Evolutionary conservation across 1,139 yeast genomes (phyloP), one percentile per base, ranked within the genome.

Genomic region (Kluyveromyces marxianus): DNA sequence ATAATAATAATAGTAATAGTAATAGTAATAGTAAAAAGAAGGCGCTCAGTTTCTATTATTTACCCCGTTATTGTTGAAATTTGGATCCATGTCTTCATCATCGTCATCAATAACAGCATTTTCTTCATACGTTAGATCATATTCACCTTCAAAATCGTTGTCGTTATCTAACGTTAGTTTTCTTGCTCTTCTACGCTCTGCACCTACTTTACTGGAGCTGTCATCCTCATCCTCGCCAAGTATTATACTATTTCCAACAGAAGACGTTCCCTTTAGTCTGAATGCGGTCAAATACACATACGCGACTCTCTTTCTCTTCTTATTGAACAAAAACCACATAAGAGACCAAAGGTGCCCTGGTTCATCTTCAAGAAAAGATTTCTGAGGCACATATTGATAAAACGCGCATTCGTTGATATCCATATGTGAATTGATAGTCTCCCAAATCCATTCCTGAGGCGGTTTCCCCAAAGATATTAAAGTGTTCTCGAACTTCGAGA

Each of bases 261-360:
- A 60, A 8, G 53, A 43, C 2, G 54, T 55, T 39, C 44, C 39
- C 37, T 57, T 60, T 44, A 61, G 48, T 49, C 67, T 56, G 39
- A 63, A 62, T 2, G 77, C 76, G 33, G 69, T 68, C 41, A 83
- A 62, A 58, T 88, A 86, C 30, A 92, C 65, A 61, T 85, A 92
- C 1, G 95, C 88, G 3, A 92, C 97, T 52, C 97, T 76, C 68
- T 90, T 92, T 66, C 85, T 79, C 59, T 87, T 85, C 66, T 87
- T 89, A 68, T 88, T 92, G 67, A 86, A 89, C 44, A 92, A 81
- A 64, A 92, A 92, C 84, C 95, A 92, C 74, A 87, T 87, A 61
- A 83, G 74, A 36, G 92, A 83, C 98, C 98, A 92, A 63, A 77
- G 52, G 71, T 64, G 64, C 71, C 81, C 70, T 40, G 67, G 67